phyloP scores from a whole-genome alignment of 768 basidiomycete genomes.

The Saitozyma sp. region DNA sequence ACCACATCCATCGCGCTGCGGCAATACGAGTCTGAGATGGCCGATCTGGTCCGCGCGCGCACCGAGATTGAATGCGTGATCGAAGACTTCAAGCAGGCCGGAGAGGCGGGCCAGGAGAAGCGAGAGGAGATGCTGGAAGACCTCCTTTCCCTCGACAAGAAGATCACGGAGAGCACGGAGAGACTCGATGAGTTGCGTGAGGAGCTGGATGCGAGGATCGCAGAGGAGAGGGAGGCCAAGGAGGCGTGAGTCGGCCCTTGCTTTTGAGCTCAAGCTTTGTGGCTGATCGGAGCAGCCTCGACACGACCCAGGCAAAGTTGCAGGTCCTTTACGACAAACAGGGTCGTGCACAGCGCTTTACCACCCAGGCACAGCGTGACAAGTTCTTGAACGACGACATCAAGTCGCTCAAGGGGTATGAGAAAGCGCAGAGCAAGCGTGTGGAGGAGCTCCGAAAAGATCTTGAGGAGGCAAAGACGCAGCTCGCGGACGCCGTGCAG shows the following conservation, averaged over 20 bases:
- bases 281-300: conserved; percentile 57
- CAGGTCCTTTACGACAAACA: conserved; percentile 83
- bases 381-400: conserved; percentile 79
- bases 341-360: conserved; percentile 81
- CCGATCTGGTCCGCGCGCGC: conserved; percentile 76
- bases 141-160: conserved; percentile 62
- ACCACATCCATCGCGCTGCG: conserved; percentile 68
- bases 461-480: conserved; percentile 34
- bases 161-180: conserved; percentile 65
- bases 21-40: conserved; percentile 78
- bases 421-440: conserved; percentile 59
- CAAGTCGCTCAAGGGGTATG: conserved; percentile 64
- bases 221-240: conserved; percentile 57
- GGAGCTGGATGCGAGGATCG: conserved; percentile 62
- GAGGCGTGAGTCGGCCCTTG: conserved; percentile 54
- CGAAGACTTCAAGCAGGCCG: conserved; percentile 70
- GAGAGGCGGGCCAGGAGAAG: conserved; percentile 65
- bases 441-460: conserved; percentile 58
- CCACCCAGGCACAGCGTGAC: conserved; percentile 80
- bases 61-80: conserved; percentile 85
- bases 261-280: conserved; percentile 1
- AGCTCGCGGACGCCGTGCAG: conserved; percentile 58
- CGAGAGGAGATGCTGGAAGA: conserved; percentile 68
- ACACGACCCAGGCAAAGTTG: conserved; percentile 70
- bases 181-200: conserved; percentile 68